A percentile compares a stretch with the other conserved stretches of the same genome.
Evolutionary conservation across 176 grass and related monocot species (phyloP).

Genomic region (Oryza officinalis): DNA sequence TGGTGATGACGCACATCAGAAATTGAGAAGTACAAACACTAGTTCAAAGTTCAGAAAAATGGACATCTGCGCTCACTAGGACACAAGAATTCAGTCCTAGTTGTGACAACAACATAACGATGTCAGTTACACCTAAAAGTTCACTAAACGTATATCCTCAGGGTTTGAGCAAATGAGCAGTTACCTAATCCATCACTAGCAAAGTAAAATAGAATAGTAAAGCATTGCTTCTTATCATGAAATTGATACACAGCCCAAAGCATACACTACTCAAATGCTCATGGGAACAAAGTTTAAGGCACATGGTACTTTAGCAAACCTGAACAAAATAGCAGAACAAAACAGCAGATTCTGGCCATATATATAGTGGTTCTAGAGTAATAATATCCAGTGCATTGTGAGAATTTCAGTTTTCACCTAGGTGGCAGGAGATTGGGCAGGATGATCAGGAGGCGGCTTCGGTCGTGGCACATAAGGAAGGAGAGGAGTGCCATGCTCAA

Average conservation of each 20-base stretch:
- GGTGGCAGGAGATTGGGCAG: conserved; percentile 25
- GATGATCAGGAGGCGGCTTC: conserved; percentile 34
- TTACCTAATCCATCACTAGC: neutral
- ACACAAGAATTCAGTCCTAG: neutral
- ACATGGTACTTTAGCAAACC: neutral
- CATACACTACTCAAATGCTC: neutral
- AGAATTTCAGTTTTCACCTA: conserved; percentile 11
- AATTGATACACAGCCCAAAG: neutral
- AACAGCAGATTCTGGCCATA: neutral
- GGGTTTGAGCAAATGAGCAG: neutral
- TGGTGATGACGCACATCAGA: neutral
- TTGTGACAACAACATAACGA: neutral
- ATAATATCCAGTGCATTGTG: neutral
- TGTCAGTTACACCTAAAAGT: neutral
- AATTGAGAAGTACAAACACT: neutral
- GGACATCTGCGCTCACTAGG: neutral
- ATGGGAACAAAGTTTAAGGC: neutral
- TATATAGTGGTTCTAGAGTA: neutral
- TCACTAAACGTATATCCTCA: neutral
- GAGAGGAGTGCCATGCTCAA: conserved; percentile 70
- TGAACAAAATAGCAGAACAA: neutral
- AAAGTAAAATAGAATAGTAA: neutral
- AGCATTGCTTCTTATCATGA: neutral
- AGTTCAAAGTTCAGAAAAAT: neutral
- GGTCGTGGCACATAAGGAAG: conserved; percentile 66